Base-by-base conservation (phyloP, 2,329 filamentous ascomycete species). In the Annulohypoxylon truncatum region DNA sequence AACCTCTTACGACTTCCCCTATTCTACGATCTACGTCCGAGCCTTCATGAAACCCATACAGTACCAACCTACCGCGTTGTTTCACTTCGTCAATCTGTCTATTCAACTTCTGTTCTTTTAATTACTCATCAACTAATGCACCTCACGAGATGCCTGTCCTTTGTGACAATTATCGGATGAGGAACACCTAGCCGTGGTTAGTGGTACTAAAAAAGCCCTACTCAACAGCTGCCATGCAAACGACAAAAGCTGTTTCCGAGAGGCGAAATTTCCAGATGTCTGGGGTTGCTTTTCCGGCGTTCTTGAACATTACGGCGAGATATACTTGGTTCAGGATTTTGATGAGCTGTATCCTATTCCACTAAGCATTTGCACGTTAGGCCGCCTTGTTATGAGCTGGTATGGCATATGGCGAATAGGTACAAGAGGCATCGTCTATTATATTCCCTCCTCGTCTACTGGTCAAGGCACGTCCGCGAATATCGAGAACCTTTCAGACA, bases 31-130 rank as follows among this genome's bases (percentile, higher is more conserved):
- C 82, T 80, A 84, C 82, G 83, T 82, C 82, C 82, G 80, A 83
- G 82, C 84, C 82, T 79, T 83, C 81, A 86, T 85, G 84, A 88
- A 84, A 82, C 81, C 82, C 79, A 82, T 83, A 83, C 82, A 85
- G 83, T 84, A 86, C 82, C 83, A 85, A 83, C 84, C 83, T 82
- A 81, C 83, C 83, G 81, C 81, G 80, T 79, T 78, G 82, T 83
- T 81, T 79, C 78, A 73, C 77, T 83, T 85, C 79, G 77, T 77
- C 73, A 74, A 74, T 76, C 77, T 79, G 75, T 77, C 77, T 77
- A 75, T 76, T 77, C 73, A 74, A 73, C 73, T 73, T 81, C 74
- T 79, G 77, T 77, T 75, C 72, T 78, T 80, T 82, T 82, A 82
- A 82, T 83, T 77, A 77, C 74, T 76, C 71, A 73, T 61, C 77